These are phyloP conservation scores for Candida neerlandica DNA, from an alignment of 1,139 yeast genomes.

Conservation along the genomic window DNA sequence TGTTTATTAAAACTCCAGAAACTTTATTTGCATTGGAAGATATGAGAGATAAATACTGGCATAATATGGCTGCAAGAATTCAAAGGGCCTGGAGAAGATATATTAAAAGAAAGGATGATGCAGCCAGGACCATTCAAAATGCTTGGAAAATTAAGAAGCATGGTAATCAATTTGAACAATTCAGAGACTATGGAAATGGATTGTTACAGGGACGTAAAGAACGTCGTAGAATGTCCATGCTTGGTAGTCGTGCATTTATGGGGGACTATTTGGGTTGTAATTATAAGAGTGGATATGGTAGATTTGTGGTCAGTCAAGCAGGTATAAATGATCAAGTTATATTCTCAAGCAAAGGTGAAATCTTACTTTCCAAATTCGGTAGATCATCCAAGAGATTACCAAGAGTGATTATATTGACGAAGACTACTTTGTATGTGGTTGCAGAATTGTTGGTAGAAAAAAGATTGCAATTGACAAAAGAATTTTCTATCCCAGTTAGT, in stretches of 20 bases:
- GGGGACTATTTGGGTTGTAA: constrained; percentile 94
- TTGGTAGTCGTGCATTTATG: constrained; percentile 89
- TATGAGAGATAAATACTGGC: constrained; percentile 97
- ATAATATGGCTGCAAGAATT: constrained; percentile 95
- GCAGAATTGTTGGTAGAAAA: constrained; percentile 75
- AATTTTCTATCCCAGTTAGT: constrained; percentile 61
- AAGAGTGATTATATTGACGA: constrained; percentile 72
- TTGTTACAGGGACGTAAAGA: constrained; percentile 78
- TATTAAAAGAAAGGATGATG: constrained; percentile 78
- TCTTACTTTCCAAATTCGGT: constrained; percentile 83
- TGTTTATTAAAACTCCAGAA: constrained; percentile 96
- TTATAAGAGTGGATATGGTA: constrained; percentile 69
- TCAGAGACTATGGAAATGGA: constrained; percentile 80
- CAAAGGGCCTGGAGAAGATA: constrained; percentile 97
- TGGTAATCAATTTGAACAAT: constrained; percentile 78
- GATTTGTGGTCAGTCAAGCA: constrained; percentile 63
- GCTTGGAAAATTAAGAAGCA: constrained; percentile 82
- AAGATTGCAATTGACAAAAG: constrained; percentile 67
- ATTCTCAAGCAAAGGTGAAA: constrained; percentile 83
- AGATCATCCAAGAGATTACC: constrained; percentile 83
- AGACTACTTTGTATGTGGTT: constrained; percentile 61
- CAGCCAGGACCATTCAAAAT: constrained; percentile 82
- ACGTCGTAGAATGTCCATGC: constrained; percentile 83
- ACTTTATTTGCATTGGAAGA: constrained; percentile 94
- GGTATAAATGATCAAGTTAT: constrained; percentile 72